Evolutionary conservation across 345 rosid species (phyloP).

Genomic region (Corchorus capsularis): DNA sequence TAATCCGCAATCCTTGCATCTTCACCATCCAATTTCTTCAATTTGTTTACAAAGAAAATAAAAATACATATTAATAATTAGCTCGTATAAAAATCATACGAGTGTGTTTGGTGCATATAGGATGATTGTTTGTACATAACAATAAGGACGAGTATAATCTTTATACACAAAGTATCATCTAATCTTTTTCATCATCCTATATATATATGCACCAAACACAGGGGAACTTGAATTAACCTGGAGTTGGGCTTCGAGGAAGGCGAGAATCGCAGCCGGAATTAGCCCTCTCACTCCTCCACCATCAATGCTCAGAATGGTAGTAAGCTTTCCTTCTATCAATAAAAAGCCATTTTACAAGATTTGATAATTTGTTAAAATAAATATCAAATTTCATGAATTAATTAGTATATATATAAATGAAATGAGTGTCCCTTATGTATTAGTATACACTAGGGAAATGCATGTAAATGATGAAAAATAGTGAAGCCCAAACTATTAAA

Average conservation of each 20-base stretch:
- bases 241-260: slow-evolving; percentile 27
- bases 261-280: slow-evolving; percentile 22
- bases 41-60: neutral
- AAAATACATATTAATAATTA: no score
- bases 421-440: no score
- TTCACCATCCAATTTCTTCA: slow-evolving; percentile 45
- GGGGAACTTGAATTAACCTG: slow-evolving; percentile 8
- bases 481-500: no score
- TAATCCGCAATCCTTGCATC: slow-evolving; percentile 56
- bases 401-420: no score
- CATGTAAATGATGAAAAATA: neutral
- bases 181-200: no score
- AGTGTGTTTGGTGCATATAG: no score
- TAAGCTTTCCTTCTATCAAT: neutral
- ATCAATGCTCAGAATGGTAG: slow-evolving; percentile 25
- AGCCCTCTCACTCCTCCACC: slow-evolving; percentile 27
- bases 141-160: no score
- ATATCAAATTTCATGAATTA: neutral
- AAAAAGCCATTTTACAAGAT: neutral
- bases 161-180: no score
- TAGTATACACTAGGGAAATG: neutral
- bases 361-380: neutral
- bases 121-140: no score
- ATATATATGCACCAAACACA: no score
- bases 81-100: no score